These are phyloP conservation scores for Rhizophagus sp. DNA, from an alignment of 192 early-diverging fungal species.

Conservation along the genomic window DNA sequence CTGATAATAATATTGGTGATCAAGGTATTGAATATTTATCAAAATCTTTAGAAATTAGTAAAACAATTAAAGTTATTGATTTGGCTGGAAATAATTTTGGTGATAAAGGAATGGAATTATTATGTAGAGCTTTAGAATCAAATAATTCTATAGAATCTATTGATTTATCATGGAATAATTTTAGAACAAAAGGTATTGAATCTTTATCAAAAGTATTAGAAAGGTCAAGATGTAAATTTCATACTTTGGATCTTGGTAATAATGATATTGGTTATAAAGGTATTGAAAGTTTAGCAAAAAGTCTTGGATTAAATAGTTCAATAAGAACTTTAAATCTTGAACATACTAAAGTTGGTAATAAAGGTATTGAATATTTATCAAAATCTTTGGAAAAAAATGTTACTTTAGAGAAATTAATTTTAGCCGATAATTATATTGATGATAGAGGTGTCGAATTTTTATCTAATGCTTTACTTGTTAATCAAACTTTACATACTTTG, in stretches of 20 bases:
- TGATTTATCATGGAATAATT: constrained; percentile 27
- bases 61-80: constrained; percentile 19
- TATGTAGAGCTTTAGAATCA: constrained; percentile 19
- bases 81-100: constrained; percentile 24
- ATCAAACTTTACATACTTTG: background rate
- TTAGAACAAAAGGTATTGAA: constrained; percentile 27
- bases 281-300: constrained; percentile 21
- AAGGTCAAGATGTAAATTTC: constrained; percentile 1
- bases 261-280: constrained; percentile 32
- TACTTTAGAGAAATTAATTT: background rate
- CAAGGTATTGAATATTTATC: constrained; percentile 30
- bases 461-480: background rate
- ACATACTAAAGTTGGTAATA: constrained; percentile 18
- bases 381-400: constrained; percentile 13
- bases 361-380: background rate
- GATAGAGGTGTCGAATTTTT: constrained; percentile 1
- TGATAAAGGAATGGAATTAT: constrained; percentile 29
- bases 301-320: constrained; percentile 20
- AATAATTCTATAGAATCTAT: constrained; percentile 17
- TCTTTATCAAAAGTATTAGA: background rate
- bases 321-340: constrained; percentile 3
- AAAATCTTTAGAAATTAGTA: constrained; percentile 27
- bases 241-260: constrained; percentile 14
- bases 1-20: constrained; percentile 32
- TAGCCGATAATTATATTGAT: constrained; percentile 13